Evolutionary conservation across 2,329 filamentous ascomycete species (phyloP).

Genomic region (Diaporthe humulicola): DNA sequence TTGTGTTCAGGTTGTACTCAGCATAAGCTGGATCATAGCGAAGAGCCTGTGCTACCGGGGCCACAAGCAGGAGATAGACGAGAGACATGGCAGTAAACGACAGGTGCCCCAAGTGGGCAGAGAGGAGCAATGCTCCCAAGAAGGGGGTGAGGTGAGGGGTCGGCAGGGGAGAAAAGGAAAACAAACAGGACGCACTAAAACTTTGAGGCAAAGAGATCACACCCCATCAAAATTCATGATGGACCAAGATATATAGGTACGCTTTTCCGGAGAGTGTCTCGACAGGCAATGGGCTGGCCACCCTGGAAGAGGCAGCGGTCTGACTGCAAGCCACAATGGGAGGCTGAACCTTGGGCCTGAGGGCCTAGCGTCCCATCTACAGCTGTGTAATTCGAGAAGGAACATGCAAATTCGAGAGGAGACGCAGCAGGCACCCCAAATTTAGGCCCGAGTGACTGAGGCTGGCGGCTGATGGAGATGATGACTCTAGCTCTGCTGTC

Average conservation of each 20-base stretch:
- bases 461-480: conserved; percentile 21
- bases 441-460: neutral
- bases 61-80: conserved; percentile 36
- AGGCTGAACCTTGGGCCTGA: conserved; percentile 17
- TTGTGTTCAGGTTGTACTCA: conserved; percentile 72
- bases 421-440: conserved; percentile 21
- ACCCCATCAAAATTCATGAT: neutral
- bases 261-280: neutral
- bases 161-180: neutral
- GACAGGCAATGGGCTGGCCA: conserved; percentile 8
- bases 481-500: conserved; percentile 19
- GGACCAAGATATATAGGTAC: conserved; percentile 25
- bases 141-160: neutral
- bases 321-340: conserved; percentile 10
- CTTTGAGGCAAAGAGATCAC: neutral
- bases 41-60: conserved; percentile 43
- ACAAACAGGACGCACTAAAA: neutral
- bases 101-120: conserved; percentile 40
- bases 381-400: conserved; percentile 9
- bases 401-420: neutral
- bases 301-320: neutral
- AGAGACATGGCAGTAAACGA: conserved; percentile 38
- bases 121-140: neutral
- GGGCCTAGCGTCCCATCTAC: conserved; percentile 11
- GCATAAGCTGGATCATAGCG: conserved; percentile 47